Base-by-base conservation (phyloP, 2,329 filamentous ascomycete genomes). In the Aspergillus carbonarius region DNA sequence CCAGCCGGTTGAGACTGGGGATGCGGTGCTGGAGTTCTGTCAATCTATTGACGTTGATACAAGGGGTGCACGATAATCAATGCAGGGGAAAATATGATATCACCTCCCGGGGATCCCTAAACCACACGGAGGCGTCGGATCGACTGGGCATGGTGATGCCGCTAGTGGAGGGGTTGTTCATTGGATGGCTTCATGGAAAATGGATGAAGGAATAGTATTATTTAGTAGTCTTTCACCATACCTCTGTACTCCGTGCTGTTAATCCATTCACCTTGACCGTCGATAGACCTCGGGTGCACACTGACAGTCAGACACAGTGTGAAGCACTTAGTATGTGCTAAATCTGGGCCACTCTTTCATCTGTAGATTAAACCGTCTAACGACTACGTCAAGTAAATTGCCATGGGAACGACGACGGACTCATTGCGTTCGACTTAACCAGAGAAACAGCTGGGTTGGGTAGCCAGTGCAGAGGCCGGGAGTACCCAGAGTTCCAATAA, bases 41-140 rank as follows among this genome's bases (percentile, higher is more conserved):
- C 52, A 44, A 55, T 58, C 54, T 35, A 48, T 59, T 54, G 44
- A 52, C 35, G 27, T 34, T 37, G 49, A 55, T 35, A 52, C 59
- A 61, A 59, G 59, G 55, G 53, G 53, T 56, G 60, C 59, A 59
- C 54, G 59, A 54, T 46, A 55, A 55, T 61, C 34, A 13, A 57
- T 58, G 61, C 59, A 61, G 61, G 61, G 61, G 61, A 53, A 53
- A 18, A 57, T 55, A 57, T 63, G 54, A 61, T 61, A 57, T 63
- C 55, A 57, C 35, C 30, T 47, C 37, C 35, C 13, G n/a, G 37
- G n/a, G 3, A n/a, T 12, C 30, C 39, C 37, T 48, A 32, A 48
- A 48, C 25, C 44, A 32, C 15, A 15, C 44, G 44, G 44, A 25
- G 50, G 13, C 12, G 15, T 53, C 34, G 39, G 50, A 40, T 53